phyloP scores from a whole-genome alignment of 306 rosid genomes.

The Benincasa hispida region DNA sequence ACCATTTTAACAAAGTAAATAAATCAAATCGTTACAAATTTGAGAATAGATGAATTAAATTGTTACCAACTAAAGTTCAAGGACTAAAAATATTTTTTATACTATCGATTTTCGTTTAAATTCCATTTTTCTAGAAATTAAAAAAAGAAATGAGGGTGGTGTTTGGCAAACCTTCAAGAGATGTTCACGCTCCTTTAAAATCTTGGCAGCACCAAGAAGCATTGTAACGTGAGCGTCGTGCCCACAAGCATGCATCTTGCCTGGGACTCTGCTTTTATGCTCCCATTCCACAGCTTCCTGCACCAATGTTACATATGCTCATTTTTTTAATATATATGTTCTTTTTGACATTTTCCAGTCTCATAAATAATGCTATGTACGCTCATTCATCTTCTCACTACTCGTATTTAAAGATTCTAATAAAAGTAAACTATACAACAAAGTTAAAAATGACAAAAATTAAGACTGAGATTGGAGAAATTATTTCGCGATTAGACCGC shows the following conservation, averaged over 20 bases:
- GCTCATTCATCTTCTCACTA: not conserved
- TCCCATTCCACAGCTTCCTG: conserved; percentile 86
- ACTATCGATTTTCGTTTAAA: no score
- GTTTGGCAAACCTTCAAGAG: conserved; percentile 49
- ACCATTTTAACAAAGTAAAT: no score
- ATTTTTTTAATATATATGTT: not conserved
- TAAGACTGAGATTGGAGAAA: not conserved
- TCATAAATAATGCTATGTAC: not conserved
- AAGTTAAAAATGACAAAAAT: not conserved
- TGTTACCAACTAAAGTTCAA: no score
- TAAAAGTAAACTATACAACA: not conserved
- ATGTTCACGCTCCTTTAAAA: conserved; percentile 74
- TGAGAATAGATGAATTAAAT: no score
- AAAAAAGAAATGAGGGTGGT: not conserved
- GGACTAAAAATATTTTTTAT: no score
- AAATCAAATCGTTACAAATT: no score
- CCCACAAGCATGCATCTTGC: conserved; percentile 99
- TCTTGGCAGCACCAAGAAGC: conserved; percentile 92
- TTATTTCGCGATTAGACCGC: no score
- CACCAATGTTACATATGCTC: not conserved
- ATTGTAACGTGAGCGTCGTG: conserved; percentile 98
- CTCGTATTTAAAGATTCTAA: not conserved
- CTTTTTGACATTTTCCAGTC: not conserved
- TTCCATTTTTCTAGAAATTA: not conserved
- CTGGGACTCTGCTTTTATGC: conserved; percentile 75